Evolutionary conservation across 768 basidiomycete genomes (phyloP).

Genomic region (Leccinum boreale): DNA sequence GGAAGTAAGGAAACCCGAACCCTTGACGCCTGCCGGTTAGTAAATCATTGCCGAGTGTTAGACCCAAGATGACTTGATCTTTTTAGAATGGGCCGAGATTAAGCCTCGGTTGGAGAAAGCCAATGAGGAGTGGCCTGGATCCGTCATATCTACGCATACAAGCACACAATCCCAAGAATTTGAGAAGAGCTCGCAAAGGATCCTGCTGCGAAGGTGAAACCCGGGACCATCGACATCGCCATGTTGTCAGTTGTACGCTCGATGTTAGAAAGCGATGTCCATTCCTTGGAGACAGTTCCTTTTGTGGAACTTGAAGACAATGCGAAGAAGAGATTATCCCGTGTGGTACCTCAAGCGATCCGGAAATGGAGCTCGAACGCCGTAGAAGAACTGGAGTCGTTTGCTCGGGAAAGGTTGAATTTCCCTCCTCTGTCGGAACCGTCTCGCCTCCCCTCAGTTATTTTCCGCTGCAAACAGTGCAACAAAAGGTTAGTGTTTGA

Average conservation of each 20-base stretch:
- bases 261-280: background rate
- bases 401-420: slow-evolving; percentile 1
- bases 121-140: background rate
- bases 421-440: slow-evolving; percentile 3
- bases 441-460: slow-evolving; percentile 3
- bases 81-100: slow-evolving; percentile 7
- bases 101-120: background rate
- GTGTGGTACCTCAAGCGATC: background rate
- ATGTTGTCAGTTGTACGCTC: background rate
- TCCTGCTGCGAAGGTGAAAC: background rate
- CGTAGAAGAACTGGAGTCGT: slow-evolving; percentile 8
- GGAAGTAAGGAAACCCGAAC: slow-evolving; percentile 4
- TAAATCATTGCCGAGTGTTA: background rate
- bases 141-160: background rate
- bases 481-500: slow-evolving; percentile 1
- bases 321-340: background rate
- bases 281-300: background rate
- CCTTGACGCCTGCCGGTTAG: slow-evolving; percentile 11
- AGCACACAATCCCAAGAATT: background rate
- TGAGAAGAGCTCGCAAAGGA: background rate
- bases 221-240: slow-evolving; percentile 2
- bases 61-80: background rate
- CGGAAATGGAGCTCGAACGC: slow-evolving; percentile 8
- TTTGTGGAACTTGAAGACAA: background rate
- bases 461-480: slow-evolving; percentile 12